Percentiles rank a stretch among this genome's conserved stretches.
These are phyloP conservation scores for Eucalyptus regnans DNA, from an alignment of 345 rosid genomes.

Conservation along the genomic window DNA sequence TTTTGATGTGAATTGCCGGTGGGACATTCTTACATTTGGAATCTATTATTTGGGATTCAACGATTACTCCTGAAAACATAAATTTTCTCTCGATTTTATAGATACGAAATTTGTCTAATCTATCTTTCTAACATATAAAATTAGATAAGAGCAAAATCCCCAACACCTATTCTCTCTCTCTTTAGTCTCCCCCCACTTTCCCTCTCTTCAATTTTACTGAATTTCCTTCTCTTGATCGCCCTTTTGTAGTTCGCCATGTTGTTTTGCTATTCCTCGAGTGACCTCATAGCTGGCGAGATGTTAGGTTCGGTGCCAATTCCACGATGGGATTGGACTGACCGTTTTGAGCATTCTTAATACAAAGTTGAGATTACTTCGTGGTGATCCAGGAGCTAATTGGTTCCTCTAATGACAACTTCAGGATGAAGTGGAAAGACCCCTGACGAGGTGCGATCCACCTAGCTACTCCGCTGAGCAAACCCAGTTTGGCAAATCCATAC, in stretches of 20 bases:
- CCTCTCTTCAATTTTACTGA: background rate
- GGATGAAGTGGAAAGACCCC: background rate
- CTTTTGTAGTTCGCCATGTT: background rate
- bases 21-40: background rate
- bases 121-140: accelerated
- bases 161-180: background rate
- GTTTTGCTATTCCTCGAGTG: background rate
- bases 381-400: background rate
- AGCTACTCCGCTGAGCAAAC: background rate
- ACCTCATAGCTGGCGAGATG: background rate
- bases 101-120: background rate
- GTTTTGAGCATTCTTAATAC: background rate
- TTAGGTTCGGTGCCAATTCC: background rate
- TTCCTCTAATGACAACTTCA: background rate
- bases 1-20: background rate
- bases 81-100: background rate
- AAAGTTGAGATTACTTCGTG: background rate
- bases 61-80: accelerated
- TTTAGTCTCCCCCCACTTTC: background rate
- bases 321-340: background rate
- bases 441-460: background rate
- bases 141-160: background rate
- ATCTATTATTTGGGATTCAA: background rate
- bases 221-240: background rate
- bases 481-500: background rate